A percentile compares a stretch with the other conserved stretches of the same genome.
Evolutionary conservation across 495 filamentous ascomycete species (phyloP).

Genomic region (Lindgomyces ingoldianus): DNA sequence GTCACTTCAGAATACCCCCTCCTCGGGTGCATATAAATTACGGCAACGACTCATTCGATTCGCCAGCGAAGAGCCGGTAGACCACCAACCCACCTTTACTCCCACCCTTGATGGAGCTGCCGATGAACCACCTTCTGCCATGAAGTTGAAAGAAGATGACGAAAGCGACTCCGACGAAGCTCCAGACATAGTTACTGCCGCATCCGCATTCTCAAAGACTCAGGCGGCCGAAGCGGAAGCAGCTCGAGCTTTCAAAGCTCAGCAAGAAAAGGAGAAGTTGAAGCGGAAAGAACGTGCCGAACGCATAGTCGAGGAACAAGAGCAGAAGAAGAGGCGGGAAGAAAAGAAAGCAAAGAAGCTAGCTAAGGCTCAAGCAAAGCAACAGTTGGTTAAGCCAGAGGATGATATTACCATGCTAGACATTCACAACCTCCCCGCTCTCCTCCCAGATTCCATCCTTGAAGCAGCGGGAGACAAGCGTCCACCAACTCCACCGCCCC

Average conservation of each 20-base stretch:
- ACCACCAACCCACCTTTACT: conserved; percentile 29
- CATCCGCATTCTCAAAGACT: conserved; percentile 31
- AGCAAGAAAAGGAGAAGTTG: conserved; percentile 46
- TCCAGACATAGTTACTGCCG: conserved; percentile 50
- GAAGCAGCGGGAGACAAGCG: conserved; percentile 23
- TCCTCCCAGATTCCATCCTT: conserved; percentile 35
- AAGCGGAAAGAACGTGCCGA: conserved; percentile 55
- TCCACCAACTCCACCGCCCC: conserved; percentile 21
- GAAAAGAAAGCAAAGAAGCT: conserved; percentile 42
- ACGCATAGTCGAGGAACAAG: conserved; percentile 40
- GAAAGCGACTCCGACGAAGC: conserved; percentile 53
- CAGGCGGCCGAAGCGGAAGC: conserved; percentile 34
- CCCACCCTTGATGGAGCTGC: background rate
- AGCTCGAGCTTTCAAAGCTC: conserved; percentile 35
- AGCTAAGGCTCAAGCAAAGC: conserved; percentile 34
- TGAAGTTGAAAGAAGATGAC: background rate
- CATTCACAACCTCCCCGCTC: conserved; percentile 31
- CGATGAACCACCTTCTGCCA: background rate
- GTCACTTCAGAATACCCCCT: background rate
- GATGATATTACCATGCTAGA: conserved; percentile 34
- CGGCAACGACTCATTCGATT: conserved; percentile 44
- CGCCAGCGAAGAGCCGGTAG: conserved; percentile 48
- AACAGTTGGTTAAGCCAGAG: conserved; percentile 30
- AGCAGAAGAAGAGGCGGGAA: conserved; percentile 45
- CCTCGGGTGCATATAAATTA: background rate